Base-by-base conservation (phyloP, 2,329 filamentous ascomycete genomes). In the Meredithiella fracta region DNA sequence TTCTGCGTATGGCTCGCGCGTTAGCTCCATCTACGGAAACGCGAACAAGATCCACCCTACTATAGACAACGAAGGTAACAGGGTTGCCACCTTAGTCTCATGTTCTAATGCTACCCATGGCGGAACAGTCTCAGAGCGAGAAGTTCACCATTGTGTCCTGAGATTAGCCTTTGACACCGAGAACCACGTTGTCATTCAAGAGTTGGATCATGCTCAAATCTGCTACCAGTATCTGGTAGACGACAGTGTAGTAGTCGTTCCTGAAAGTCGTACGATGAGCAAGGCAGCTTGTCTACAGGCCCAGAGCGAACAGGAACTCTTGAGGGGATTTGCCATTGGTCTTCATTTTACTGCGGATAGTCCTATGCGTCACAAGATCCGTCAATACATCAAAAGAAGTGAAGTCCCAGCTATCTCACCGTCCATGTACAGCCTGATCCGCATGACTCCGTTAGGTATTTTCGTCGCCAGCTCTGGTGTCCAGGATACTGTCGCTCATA, bases 171-270 rank as follows among this genome's bases (percentile, higher is more conserved):
- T 54, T 54, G 52, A 23, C 6, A 23, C n/a, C 22, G 22, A 50
- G 40, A 47, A 42, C 2, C 29, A 31, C 3, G 14, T 42, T 15
- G 34, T 51, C 8, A 52, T 58, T 17, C 56, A 58, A 37, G 52
- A 54, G 14, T 22, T 58, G 14, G 47, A 54, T 49, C 44, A 54
- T 17, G 52, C 56, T 6, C 51, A 54, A 42, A 58, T 58, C 37
- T 58, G 56, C 23, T 54, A 51, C 26, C 56, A 58, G 37, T 58
- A 54, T 22, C 47, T 58, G n/a, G 56, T 54, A 8, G 56, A 58
- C 23, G 56, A 54, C 23, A 47, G 25, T 15, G 38, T 51, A 11
- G 34, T 51, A 3, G 25, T 54, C 26, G 44, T 44, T 1, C 17
- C 51, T 2, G 31, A 40, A 20, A 25, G 29, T 11, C 31, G 29